Conservation (phyloP, 2,329 filamentous ascomycete species). For the Aureobasidium pullulans region DNA sequence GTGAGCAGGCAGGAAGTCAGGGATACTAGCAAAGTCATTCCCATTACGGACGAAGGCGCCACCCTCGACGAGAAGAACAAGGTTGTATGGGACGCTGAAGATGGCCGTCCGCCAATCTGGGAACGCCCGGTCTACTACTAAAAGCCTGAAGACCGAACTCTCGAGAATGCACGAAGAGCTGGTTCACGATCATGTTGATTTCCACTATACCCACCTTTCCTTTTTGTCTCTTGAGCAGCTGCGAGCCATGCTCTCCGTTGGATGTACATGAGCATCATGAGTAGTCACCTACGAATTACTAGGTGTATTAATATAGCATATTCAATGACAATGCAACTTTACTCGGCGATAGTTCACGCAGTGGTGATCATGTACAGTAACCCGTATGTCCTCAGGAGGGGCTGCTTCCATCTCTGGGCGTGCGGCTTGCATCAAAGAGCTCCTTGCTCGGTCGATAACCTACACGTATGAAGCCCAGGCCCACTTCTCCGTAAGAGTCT, state of each 20-base stretch:
- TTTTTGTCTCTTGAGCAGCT: too few species aligned
- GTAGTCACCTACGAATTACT: not conserved
- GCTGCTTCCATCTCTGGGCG: too few species aligned
- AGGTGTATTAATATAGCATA: not conserved
- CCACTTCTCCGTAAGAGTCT: not conserved
- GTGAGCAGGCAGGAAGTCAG: slow-evolving; percentile 75
- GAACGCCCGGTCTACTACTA: slow-evolving; percentile 34
- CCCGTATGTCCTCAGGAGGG: too few species aligned
- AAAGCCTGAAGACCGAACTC: not conserved
- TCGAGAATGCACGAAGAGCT: not conserved
- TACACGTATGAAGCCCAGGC: not conserved
- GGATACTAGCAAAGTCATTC: slow-evolving; percentile 63
- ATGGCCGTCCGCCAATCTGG: slow-evolving; percentile 52
- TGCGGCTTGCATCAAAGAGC: too few species aligned
- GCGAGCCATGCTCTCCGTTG: too few species aligned
- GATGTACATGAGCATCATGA: too few species aligned
- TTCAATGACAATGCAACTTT: not conserved
- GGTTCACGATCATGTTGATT: not conserved
- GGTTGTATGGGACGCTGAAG: slow-evolving; percentile 51
- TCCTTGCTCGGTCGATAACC: too few species aligned
- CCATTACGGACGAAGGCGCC: slow-evolving; percentile 74
- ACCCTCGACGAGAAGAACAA: slow-evolving; percentile 63
- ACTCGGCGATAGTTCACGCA: too few species aligned
- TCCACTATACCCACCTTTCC: too few species aligned
- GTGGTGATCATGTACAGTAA: too few species aligned